Evolutionary conservation across 768 basidiomycete genomes (phyloP), one percentile per base, ranked within the genome.

Genomic region (Kwoniella shandongensis): DNA sequence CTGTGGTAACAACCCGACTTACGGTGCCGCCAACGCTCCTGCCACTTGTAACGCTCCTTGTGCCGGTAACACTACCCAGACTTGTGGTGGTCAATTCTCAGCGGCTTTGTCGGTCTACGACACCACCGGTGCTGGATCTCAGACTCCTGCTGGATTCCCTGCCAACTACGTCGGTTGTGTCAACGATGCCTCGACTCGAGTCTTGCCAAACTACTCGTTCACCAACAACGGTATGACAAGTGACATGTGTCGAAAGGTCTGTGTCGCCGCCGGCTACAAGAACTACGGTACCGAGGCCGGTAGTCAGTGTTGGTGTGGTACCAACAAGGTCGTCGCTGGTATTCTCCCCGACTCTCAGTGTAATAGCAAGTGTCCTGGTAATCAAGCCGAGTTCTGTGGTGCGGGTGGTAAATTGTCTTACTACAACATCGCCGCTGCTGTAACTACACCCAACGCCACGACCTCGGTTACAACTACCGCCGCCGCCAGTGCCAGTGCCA

Each of bases 301-400:
- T 20, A 66, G 36, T 17, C 60, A 60, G 38, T 72, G 70, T 54
- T 69, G 47, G 55, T 72, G 70, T 40, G 67, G 67, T 4, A 32
- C 49, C 8, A 56, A 36, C 35, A 36, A 62, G 29, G 36, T 40
- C 8, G 23, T 18, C 15, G 38, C 47, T 49, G 50, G 50, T 3
- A 32, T 62, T 32, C 23, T 61, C 25, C 53, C 59, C 22, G 71
- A 69, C 38, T 44, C 48, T 15, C 47, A 57, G 22, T 73, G 71
- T 57, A 46, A 38, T n/a, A 29, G 55, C 12, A 51, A 49, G 5
- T 74, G 69, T 57, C 30, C 51, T 18, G 67, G 67, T 41, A 36
- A 41, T 5, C 41, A 52, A 6, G 56, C 56, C 20, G 59, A 66
- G 25, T 39, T 36, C 25, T 69, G 67, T 51, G 67, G 67, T 57